Conservation (phyloP, 83 land plant species). For the Picea mariana region DNA sequence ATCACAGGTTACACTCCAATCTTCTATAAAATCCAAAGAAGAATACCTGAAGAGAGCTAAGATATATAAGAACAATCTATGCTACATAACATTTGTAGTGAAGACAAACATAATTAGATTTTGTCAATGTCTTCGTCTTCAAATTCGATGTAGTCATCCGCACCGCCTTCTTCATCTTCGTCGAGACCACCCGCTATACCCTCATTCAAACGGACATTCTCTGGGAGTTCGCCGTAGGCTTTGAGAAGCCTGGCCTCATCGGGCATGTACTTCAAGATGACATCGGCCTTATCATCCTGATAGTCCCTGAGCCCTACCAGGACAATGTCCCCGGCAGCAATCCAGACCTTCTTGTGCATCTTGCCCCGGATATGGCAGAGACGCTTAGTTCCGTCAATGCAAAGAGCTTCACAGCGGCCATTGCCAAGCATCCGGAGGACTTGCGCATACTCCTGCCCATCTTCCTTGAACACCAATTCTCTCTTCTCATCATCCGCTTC, state of each 20-base stretch:
- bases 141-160: slow-evolving; percentile 67
- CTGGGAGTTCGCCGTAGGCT: slow-evolving; percentile 84
- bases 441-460: slow-evolving; percentile 82
- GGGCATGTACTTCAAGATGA: slow-evolving; percentile 78
- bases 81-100: no score
- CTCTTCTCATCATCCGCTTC: slow-evolving; percentile 90
- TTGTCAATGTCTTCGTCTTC: slow-evolving; percentile 83
- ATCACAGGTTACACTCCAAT: no score
- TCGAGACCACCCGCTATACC: slow-evolving; percentile 65
- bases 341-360: no score
- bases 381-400: slow-evolving; percentile 75
- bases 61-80: no score
- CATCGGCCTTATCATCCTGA: slow-evolving; percentile 74
- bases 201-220: slow-evolving; percentile 64
- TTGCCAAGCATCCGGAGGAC: slow-evolving; percentile 80
- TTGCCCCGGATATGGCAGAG: slow-evolving; percentile 85
- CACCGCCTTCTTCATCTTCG: slow-evolving; percentile 75
- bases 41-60: no score
- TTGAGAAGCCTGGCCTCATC: slow-evolving; percentile 77
- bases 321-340: slow-evolving; percentile 58
- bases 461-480: slow-evolving; percentile 86
- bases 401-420: slow-evolving; percentile 76
- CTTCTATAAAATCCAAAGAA: no score
- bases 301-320: slow-evolving; percentile 65
- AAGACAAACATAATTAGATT: slow-evolving; percentile 27